Conservation (phyloP, 1,284 basidiomycete species). For the Irpex sp. region DNA sequence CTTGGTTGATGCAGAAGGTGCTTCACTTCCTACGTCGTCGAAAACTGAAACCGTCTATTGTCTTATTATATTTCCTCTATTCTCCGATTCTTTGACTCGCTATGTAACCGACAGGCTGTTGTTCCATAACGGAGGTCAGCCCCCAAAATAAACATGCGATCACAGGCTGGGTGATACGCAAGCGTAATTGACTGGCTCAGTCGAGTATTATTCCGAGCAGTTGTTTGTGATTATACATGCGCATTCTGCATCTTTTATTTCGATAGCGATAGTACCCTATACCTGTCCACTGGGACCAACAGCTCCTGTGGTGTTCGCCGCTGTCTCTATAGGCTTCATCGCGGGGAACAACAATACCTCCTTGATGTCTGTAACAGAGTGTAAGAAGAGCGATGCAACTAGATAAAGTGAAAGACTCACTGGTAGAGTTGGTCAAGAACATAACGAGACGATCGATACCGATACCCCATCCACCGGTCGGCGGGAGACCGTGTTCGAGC, state of each 20-base stretch:
- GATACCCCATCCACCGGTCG: constrained; percentile 95
- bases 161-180: too few relatives aligned
- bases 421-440: constrained; percentile 92
- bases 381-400: constrained; percentile 17
- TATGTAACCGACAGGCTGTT: too few relatives aligned
- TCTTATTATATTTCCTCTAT: too few relatives aligned
- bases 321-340: constrained; percentile 76
- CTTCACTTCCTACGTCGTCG: too few relatives aligned
- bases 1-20: too few relatives aligned
- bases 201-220: neutral
- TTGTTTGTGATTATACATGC: neutral
- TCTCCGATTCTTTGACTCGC: too few relatives aligned
- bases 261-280: constrained; percentile 13
- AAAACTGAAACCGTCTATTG: too few relatives aligned
- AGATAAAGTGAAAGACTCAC: constrained; percentile 40
- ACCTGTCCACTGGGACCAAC: constrained; percentile 31
- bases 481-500: constrained; percentile 95
- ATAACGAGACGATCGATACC: constrained; percentile 94
- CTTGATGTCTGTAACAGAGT: constrained; percentile 66
- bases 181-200: too few relatives aligned
- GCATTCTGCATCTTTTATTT: neutral
- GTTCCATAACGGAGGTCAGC: too few relatives aligned
- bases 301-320: constrained; percentile 23
- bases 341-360: constrained; percentile 88
- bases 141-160: too few relatives aligned